Evolutionary conservation across 164 flowering plant species (phyloP), one percentile per base, ranked within the genome.

Genomic region (Tetracentron sinense): DNA sequence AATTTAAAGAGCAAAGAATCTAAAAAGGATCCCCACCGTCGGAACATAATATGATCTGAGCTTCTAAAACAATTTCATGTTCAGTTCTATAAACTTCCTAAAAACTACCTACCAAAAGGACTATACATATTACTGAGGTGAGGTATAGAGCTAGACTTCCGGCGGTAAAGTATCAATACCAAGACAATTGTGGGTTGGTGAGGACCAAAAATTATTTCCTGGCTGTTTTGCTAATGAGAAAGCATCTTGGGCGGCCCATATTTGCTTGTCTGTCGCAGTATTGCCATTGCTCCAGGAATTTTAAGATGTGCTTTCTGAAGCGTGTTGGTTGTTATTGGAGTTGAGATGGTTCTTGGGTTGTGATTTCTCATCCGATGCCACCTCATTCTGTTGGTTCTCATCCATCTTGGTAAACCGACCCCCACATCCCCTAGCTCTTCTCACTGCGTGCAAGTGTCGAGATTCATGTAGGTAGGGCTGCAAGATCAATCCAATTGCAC

Each of bases 401-500:
- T 77, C 58, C 53, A 80, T 79, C 68, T 85, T 87, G 8, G 87
- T 74, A 68, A 88, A 88, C 26, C 95, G 85, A 19, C 95, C 95
- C 22, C 90, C 87, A 67, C 77, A 72, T 8, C 87, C 93, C 72
- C 90, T 77, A 35, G 88, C 84, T 65, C 93, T 78, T 70, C 78
- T 85, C 79, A 87, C 61, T 22, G 93, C 93, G 73, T 87, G 93
- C 52, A 63, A 61, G 61, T 87, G 90, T 8, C 93, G 79, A 46
- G 90, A 85, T 55, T 87, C 90, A 49, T 87, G 93, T 57, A 85
- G 81, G 71, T 87, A 87, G 11, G 92, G 89, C 92, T 87, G 73
- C 69, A 60, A 7, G 38, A 68, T 4, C 8, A 62, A 23, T 20
- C 7, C 12, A 61, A 61, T 11, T 42, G 7, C n/a, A 20, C 11